Conservation (phyloP, 768 basidiomycete genomes). For the Boletus bicolor region DNA sequence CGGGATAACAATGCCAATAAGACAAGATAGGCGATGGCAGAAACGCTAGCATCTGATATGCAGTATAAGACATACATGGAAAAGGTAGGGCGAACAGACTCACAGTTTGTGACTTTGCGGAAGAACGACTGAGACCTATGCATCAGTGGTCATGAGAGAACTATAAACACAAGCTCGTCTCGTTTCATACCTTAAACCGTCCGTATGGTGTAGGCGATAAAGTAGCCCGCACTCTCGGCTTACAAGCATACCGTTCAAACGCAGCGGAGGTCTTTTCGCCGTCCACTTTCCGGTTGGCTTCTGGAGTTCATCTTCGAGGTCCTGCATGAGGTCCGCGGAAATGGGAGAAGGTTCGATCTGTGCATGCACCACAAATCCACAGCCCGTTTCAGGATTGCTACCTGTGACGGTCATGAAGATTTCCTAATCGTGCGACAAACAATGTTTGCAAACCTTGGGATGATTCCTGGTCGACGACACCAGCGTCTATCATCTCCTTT, state of each 20-base stretch:
- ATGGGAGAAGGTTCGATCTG: slow-evolving; percentile 58
- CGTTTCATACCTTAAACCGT: slow-evolving; percentile 60
- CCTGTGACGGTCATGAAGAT: slow-evolving; percentile 33
- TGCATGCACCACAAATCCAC: slow-evolving; percentile 63
- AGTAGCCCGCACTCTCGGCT: slow-evolving; percentile 81
- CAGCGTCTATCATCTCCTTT: slow-evolving; percentile 62
- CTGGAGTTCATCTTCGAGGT: slow-evolving; percentile 71
- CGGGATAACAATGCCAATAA: slow-evolving; percentile 67
- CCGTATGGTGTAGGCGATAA: slow-evolving; percentile 59
- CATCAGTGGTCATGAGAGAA: not conserved
- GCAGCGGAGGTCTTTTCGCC: slow-evolving; percentile 50
- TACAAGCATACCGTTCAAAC: slow-evolving; percentile 61
- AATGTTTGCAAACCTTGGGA: slow-evolving; percentile 26
- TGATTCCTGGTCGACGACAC: slow-evolving; percentile 55
- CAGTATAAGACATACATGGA: slow-evolving; percentile 4
- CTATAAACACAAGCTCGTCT: not conserved
- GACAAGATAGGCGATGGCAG: slow-evolving; percentile 61
- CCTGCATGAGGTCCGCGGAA: slow-evolving; percentile 55
- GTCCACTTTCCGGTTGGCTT: slow-evolving; percentile 72
- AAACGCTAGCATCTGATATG: slow-evolving; percentile 64
- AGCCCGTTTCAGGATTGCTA: slow-evolving; percentile 45
- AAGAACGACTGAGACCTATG: slow-evolving; percentile 61
- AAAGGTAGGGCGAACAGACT: slow-evolving; percentile 14
- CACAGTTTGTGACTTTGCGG: slow-evolving; percentile 68
- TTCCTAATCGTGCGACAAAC: not conserved